These are phyloP conservation scores for Gossypium laxum DNA, from an alignment of 441 rosid genomes.

Conservation along the genomic window DNA sequence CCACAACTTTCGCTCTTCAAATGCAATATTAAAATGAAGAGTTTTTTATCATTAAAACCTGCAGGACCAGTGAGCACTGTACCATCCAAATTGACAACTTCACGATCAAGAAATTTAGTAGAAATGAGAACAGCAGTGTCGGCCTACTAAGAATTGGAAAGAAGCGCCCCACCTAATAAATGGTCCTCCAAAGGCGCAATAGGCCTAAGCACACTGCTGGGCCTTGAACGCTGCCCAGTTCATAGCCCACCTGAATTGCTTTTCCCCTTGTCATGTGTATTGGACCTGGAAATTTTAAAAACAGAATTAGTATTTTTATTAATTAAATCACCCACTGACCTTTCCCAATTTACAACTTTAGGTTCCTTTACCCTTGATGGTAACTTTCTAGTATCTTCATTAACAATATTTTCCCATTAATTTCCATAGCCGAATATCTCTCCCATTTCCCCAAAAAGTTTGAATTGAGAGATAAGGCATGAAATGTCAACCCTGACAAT, in stretches of 20 bases:
- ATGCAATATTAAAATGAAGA: background rate
- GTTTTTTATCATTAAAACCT: background rate
- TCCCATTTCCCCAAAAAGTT: background rate
- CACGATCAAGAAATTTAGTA: background rate
- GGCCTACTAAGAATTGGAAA: background rate
- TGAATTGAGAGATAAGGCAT: background rate
- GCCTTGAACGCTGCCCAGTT: background rate
- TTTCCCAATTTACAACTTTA: background rate
- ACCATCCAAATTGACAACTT: background rate
- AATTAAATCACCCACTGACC: background rate
- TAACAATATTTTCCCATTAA: background rate
- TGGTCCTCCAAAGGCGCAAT: background rate
- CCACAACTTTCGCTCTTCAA: background rate
- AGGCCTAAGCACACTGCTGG: background rate
- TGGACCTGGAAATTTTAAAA: background rate
- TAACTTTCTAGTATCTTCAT: background rate
- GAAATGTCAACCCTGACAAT: background rate
- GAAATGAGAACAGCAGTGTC: background rate
- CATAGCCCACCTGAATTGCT: background rate
- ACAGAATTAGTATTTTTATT: no score
- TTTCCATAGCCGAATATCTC: background rate
- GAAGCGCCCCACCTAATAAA: background rate
- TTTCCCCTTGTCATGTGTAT: background rate
- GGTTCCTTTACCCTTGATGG: background rate
- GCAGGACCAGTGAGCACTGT: background rate